These are phyloP conservation scores for Saccharomyces hybrid DNA, from an alignment of 1,139 yeast species.

Conservation along the genomic window DNA sequence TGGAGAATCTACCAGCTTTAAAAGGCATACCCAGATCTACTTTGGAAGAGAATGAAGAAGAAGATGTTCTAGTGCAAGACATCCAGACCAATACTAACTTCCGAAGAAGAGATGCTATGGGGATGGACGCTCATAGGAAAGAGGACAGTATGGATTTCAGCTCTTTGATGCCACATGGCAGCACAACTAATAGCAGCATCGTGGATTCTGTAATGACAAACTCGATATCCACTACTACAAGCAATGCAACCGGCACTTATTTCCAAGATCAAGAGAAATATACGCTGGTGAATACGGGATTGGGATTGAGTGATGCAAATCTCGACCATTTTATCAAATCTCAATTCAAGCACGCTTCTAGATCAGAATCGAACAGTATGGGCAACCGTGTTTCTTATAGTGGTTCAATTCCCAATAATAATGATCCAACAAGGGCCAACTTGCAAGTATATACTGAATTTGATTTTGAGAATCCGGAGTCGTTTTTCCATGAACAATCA, in stretches of 20 bases:
- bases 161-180: conserved; percentile 11
- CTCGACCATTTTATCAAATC: conserved; percentile 4
- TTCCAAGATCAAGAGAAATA: conserved; percentile 11
- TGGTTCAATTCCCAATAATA: not conserved
- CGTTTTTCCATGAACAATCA: conserved; percentile 13
- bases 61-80: conserved; percentile 3
- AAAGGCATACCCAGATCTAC: conserved; percentile 14
- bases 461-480: conserved; percentile 20
- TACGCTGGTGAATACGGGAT: conserved; percentile 8
- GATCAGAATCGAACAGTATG: not conserved
- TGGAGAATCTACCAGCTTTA: conserved; percentile 11
- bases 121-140: conserved; percentile 4
- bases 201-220: conserved; percentile 21
- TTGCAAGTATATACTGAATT: conserved; percentile 21
- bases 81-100: not conserved
- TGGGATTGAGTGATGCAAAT: conserved; percentile 8
- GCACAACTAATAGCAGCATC: conserved; percentile 22
- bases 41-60: conserved; percentile 14
- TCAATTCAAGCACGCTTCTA: conserved; percentile 1
- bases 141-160: not conserved
- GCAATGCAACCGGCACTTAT: conserved; percentile 3
- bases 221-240: conserved; percentile 19
- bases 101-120: not conserved
- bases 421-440: conserved; percentile 6
- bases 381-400: not conserved